Conservation (phyloP, 148 eudicot species). For the Diospyros kaki region DNA sequence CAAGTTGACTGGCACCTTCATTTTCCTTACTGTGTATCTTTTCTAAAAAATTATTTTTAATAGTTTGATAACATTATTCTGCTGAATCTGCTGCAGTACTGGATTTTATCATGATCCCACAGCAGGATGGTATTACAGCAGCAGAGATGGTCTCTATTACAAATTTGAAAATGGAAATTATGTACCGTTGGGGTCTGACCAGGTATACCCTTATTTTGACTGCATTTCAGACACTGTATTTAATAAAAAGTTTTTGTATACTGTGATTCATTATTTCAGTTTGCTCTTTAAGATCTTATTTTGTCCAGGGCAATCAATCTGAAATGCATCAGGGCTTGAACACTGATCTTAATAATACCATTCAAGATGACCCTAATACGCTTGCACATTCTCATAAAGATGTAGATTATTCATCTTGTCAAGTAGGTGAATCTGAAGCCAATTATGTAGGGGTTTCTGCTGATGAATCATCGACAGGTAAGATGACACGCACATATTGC, state of each 20-base stretch:
- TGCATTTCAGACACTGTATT: not conserved
- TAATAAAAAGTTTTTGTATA: not conserved
- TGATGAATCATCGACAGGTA: constrained; percentile 17
- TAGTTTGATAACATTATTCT: constrained; percentile 3
- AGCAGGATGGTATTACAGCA: constrained; percentile 94
- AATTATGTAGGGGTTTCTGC: constrained; percentile 4
- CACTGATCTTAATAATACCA: constrained; percentile 2
- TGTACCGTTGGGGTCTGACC: constrained; percentile 47
- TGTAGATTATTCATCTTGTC: not conserved
- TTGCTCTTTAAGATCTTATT: not conserved
- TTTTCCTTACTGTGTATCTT: not conserved
- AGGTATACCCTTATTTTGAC: constrained; percentile 31
- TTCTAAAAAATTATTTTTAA: not conserved
- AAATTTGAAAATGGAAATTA: constrained; percentile 86
- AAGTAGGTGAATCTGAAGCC: constrained; percentile 13
- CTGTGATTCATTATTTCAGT: not conserved
- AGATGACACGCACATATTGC: not conserved
- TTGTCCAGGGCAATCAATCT: constrained; percentile 33
- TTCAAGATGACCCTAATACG: constrained; percentile 13
- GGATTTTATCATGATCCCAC: constrained; percentile 91
- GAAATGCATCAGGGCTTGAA: constrained; percentile 12
- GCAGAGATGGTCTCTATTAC: constrained; percentile 78
- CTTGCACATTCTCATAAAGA: constrained; percentile 1
- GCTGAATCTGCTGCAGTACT: constrained; percentile 55
- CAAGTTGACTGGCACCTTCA: not conserved